Percentiles rank a stretch among this genome's conserved stretches.
Conservation (phyloP, 2,329 filamentous ascomycete species). For the Penicillium sp. region DNA sequence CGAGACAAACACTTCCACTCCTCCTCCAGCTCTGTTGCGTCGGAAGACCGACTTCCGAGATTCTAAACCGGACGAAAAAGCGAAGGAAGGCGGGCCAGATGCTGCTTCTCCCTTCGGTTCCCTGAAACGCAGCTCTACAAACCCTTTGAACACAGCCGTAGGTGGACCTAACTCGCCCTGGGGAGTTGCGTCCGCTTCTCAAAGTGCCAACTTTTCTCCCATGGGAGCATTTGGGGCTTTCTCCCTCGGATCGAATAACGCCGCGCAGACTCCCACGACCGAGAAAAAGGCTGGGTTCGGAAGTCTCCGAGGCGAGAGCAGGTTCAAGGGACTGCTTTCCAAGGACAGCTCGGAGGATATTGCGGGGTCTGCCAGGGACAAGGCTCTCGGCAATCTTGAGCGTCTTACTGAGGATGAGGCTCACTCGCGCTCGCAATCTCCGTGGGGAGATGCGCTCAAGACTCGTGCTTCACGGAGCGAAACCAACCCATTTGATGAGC, state of each 20-base stretch:
- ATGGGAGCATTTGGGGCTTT: constrained; percentile 92
- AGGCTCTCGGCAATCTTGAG: constrained; percentile 52
- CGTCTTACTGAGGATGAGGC: constrained; percentile 53
- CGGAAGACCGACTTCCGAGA: constrained; percentile 63
- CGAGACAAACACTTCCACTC: constrained; percentile 56
- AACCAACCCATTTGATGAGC: constrained; percentile 52
- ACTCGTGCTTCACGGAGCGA: constrained; percentile 49
- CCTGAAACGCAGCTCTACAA: constrained; percentile 57
- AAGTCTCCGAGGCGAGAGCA: constrained; percentile 70
- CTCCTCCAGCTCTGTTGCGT: constrained; percentile 59
- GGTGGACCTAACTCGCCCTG: constrained; percentile 55
- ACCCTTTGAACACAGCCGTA: constrained; percentile 51
- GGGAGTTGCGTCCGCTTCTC: constrained; percentile 58
- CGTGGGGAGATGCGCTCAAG: constrained; percentile 51
- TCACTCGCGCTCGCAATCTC: constrained; percentile 47
- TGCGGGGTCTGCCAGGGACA: constrained; percentile 52
- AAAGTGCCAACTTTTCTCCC: constrained; percentile 63
- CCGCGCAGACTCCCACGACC: constrained; percentile 52
- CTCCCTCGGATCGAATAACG: constrained; percentile 57
- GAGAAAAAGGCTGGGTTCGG: constrained; percentile 72
- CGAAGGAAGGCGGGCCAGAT: constrained; percentile 47
- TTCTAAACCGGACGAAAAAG: constrained; percentile 49
- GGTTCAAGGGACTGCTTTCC: constrained; percentile 78
- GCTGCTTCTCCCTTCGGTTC: constrained; percentile 50
- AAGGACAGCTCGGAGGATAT: constrained; percentile 72